Evolutionary conservation across 768 basidiomycete species (phyloP).

Genomic region (Mycena albidolilacea): DNA sequence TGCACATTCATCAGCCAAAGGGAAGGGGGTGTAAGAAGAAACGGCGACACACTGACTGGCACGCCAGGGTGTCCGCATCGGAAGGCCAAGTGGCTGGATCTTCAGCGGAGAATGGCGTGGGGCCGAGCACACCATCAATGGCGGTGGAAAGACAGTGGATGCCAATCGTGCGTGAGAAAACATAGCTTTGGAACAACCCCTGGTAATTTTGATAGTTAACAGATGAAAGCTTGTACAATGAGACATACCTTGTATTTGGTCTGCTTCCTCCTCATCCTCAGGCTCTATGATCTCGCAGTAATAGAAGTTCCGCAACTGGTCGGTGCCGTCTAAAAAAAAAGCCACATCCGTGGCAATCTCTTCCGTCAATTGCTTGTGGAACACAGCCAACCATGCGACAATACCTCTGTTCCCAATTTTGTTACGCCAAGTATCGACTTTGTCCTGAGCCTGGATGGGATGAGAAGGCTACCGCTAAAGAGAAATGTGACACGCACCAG

Average conservation of each 20-base stretch:
- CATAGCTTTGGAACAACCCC: conserved; percentile 5
- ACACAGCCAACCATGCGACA: not conserved
- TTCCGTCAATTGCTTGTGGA: not conserved
- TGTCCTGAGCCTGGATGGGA: conserved; percentile 1
- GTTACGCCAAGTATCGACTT: conserved; percentile 10
- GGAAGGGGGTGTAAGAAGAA: not conserved
- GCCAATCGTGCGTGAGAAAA: not conserved
- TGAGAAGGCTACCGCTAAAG: not conserved
- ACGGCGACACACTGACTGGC: not conserved
- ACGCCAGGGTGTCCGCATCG: not conserved
- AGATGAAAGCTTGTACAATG: not conserved
- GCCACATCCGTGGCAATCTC: not conserved
- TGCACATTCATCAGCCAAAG: not conserved
- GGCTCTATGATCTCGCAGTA: not conserved
- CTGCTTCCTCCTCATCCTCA: too few species aligned
- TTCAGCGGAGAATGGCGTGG: not conserved
- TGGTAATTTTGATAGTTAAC: not conserved
- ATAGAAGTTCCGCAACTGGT: not conserved
- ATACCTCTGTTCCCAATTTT: not conserved
- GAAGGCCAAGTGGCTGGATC: not conserved
- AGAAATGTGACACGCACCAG: conserved; percentile 1
- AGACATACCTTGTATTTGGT: conserved; percentile 6
- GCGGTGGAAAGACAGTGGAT: not conserved
- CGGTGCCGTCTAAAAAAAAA: not conserved
- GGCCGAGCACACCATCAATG: not conserved